phyloP scores from a whole-genome alignment of 345 rosid species.

The Sonneratia alba region DNA sequence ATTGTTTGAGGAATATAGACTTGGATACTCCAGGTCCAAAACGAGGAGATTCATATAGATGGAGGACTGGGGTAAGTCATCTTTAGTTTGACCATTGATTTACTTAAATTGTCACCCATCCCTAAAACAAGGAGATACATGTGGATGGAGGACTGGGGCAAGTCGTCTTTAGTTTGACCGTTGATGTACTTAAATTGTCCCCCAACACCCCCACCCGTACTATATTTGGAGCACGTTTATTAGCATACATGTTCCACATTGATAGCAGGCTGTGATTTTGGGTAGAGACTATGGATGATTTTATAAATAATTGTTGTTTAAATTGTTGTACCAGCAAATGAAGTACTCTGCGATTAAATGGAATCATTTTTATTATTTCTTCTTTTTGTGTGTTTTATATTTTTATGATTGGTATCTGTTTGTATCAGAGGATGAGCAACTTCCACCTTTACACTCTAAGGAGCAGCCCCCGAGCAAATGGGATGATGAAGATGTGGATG shows the following conservation, averaged over 20 bases:
- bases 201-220: not conserved
- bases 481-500: slow-evolving; percentile 96
- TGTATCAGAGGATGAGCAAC: slow-evolving; percentile 50
- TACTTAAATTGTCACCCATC: not conserved
- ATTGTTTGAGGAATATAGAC: not conserved
- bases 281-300: too few relatives aligned
- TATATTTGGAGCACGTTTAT: not conserved
- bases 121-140: not conserved
- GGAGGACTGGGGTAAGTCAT: slow-evolving; percentile 37
- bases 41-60: slow-evolving; percentile 2
- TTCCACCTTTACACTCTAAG: slow-evolving; percentile 45
- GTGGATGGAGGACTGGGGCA: slow-evolving; percentile 41
- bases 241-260: not conserved
- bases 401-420: not conserved
- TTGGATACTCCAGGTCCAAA: not conserved
- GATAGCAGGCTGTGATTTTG: not conserved
- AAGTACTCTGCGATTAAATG: not conserved
- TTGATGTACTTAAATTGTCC: not conserved
- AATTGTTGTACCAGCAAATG: not conserved
- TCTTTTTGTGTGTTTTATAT: not conserved
- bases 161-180: not conserved
- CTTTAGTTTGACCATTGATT: not conserved
- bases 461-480: slow-evolving; percentile 46
- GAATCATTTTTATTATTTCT: not conserved
- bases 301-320: not conserved